Base-by-base conservation (phyloP, 2,329 filamentous ascomycete genomes). In the Penicillium fuscoglaucum region DNA sequence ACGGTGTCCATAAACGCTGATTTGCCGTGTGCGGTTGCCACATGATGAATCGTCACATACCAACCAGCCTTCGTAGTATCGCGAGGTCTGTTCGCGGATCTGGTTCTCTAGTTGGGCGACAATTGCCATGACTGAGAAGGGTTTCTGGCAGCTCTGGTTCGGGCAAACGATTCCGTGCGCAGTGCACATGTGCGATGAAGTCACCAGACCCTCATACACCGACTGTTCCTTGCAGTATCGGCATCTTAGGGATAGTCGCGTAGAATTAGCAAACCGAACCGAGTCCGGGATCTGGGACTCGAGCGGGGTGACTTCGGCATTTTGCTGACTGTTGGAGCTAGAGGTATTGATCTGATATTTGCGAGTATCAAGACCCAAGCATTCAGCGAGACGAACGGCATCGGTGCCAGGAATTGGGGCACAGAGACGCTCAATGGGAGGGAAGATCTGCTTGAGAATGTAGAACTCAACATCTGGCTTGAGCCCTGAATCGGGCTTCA, bases 381-480 rank as follows among this genome's bases (percentile, higher is more conserved):
- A 96, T 72, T 97, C 93, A 2, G 95, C 95, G 10, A 99, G 84
- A 64, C 93, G 88, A 1, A 91, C 86, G 8, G 93, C 90, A 62
- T 96, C 96, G 1, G 95, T 99, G 59, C 95, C 95, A 15, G 86
- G 86, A 69, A 99, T 97, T 60, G 96, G 96, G 61, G 93, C 95
- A 73, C 95, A 99, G 24, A 99, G 87, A 83, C 95, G 91, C 79
- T 99, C 95, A 28, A 99, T 95, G 0, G 95, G 95, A 12, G 95
- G 95, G 77, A 99, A 91, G 59, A 99, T 97, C 76, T 99, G 95
- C 80, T 99, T 99, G 80, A 91, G 89, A 40, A 99, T 86, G 75
- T 99, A 99, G 85, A 93, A 98, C 72, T 99, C 95, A n/a, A 97
- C 85, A 70, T 99, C 95, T 2, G 93, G 91, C 58, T 88, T 84